Evolutionary conservation across 495 filamentous ascomycete genomes (phyloP), one percentile per base, ranked within the genome.

Genomic region (Trichoderma orchidacearum): DNA sequence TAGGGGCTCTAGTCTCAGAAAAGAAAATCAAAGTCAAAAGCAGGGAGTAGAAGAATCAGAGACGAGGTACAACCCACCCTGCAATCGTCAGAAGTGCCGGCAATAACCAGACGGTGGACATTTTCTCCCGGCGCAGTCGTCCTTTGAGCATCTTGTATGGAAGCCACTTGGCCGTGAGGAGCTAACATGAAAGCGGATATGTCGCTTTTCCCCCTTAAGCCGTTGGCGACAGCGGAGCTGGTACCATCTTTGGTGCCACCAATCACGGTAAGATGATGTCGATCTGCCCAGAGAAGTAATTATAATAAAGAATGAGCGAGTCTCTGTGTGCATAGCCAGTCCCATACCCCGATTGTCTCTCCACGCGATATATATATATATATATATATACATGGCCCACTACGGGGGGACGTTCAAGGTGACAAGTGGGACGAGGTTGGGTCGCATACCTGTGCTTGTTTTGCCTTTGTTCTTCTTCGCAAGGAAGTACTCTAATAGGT

Each of bases 401-500:
- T 36, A 1, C 4, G 34, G 13, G 34, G 12, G 13, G 34, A 7
- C 34, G 17, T 36, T n/a, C 34, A 32, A n/a, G 34, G 34, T 36
- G 34, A n/a, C 34, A 36, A 11, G 34, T 36, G 34, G 34, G 13
- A n/a, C n/a, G 9, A 36, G 13, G 17, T 15, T 36, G 34, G 8
- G 3, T 36, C 12, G 45, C 45, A 15, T 50, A 66, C 64, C 63
- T 55, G 70, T 73, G 8, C 80, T 81, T n/a, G 70, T 65, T 72
- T 89, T 90, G 34, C 83, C 83, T 60, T 80, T 58, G 61, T 98
- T 98, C 68, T 83, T 82, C 30, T 90, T 76, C 8, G 87, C 79
- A 2, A 98, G 78, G 70, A 98, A 92, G 66, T 92, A 98, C 72
- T 98, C 93, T 64, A 98, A 96, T 12, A 96, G 76, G 64, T 98